phyloP scores from a whole-genome alignment of 768 basidiomycete genomes.

The Mycena galericulata region DNA sequence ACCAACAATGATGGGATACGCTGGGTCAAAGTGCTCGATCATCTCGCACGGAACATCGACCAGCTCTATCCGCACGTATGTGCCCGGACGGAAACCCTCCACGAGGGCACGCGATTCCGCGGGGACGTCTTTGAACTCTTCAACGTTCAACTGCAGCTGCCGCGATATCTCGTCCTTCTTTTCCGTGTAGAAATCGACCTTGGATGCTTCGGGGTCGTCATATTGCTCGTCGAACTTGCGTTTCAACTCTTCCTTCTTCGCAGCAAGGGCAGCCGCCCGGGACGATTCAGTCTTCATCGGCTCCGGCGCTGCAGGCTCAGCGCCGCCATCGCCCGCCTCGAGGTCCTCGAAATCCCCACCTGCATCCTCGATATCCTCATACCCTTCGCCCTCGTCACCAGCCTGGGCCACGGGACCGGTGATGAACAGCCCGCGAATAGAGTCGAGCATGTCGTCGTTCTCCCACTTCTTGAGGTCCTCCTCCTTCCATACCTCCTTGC shows the following conservation, averaged over 20 bases:
- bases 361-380: constrained; percentile 54
- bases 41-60: constrained; percentile 88
- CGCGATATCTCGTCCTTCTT: constrained; percentile 92
- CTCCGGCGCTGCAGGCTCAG: constrained; percentile 38
- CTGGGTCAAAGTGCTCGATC: constrained; percentile 92
- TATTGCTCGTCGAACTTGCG: constrained; percentile 98
- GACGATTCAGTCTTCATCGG: constrained; percentile 46
- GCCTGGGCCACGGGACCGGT: constrained; percentile 69
- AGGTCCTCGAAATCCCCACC: constrained; percentile 58
- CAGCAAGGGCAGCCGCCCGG: constrained; percentile 69
- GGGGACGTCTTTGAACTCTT: constrained; percentile 87
- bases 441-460: constrained; percentile 86
- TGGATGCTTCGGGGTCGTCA: constrained; percentile 85
- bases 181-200: constrained; percentile 90
- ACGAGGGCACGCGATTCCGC: constrained; percentile 83
- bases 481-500: constrained; percentile 67
- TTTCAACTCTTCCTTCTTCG: constrained; percentile 92
- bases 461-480: constrained; percentile 81
- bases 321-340: constrained; percentile 46
- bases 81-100: constrained; percentile 91
- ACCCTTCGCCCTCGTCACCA: constrained; percentile 49
- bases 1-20: constrained; percentile 91
- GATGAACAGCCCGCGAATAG: constrained; percentile 90
- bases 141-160: constrained; percentile 84
- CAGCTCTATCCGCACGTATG: constrained; percentile 94